Base-by-base conservation (phyloP, 2,329 filamentous ascomycete genomes). In the Nemania sp. region DNA sequence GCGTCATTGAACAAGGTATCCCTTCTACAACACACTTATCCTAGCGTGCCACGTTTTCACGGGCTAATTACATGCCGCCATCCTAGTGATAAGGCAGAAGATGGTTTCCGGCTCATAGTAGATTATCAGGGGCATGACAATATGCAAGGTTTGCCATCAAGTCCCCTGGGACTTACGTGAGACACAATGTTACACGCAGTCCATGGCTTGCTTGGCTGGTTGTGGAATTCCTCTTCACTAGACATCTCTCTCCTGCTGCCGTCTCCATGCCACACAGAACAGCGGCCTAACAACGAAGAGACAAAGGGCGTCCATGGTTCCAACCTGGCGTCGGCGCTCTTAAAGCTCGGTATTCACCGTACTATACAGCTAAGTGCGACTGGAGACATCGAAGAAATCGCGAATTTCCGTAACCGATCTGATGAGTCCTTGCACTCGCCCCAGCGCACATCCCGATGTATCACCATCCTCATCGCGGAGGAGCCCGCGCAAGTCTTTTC, bases 1-100 rank as follows among this genome's bases (percentile, higher is more conserved):
- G 90, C 59, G 82, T 95, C 39, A 88, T 98, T 20, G 95, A 99
- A 79, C 94, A 98, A 79, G 91, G 91, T 89, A 79, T 20, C 39
- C 73, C 68, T 43, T 54, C 32, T 25, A 37, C 21, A 50, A 40
- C 42, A 4, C 18, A 25, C 3, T 42, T 42, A 3, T 29, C 65
- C 75, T 55, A 13, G 25, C 15, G 15, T 47, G 12, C 43, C 71
- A 15, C 63, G 54, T 40, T 59, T 59, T 34, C 17, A 45, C 34
- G 9, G 5, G 51, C 59, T 61, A 50, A 61, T 25, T 34, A 25
- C 35, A 12, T 37, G 9, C 47, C 32, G 51, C 20, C 48, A 47
- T 43, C 52, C 54, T 54, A 80, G 78, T 80, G 51, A 61, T 80
- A 59, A 74, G 78, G 62, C 76, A 78, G 65, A 80, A 80, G 68